Base-by-base conservation (phyloP, 345 rosid genomes). In the Acer campestre region DNA sequence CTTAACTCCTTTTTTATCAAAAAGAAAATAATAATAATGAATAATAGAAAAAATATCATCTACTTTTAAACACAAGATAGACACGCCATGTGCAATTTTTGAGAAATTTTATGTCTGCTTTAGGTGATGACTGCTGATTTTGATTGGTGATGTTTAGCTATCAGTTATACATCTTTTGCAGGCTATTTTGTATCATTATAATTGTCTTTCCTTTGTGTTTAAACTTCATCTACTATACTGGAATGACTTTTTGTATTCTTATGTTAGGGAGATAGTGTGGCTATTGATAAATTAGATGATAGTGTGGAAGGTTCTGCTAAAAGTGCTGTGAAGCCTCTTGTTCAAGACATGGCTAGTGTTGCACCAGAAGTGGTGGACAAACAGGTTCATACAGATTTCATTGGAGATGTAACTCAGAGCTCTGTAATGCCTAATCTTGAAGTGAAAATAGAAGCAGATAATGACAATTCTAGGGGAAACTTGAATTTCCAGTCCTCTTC, bases 201-300 rank as follows among this genome's bases (percentile, higher is more conserved):
- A 42, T 9, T 14, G 7, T 53, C 48, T 64, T 73, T 62, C 7
- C 31, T 27, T 6, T 56, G 61, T 20, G 82, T 48, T 20, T 48
- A 66, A 35, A 51, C 17, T 71, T 67, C 13, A 22, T n/a, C 61
- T 46, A 17, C 23, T 76, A 22, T 61, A 38, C 17, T 16, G 55
- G 13, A 80, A 49, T 80, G 35, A 70, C 58, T 74, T 75, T 53
- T 3, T 38, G 55, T 67, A 20, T 67, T 77, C 67, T 84, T 81
- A 29, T 77, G 67, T 58, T 82, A 91, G 97, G 92, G 80, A 79
- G 86, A 82, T 29, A 73, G 75, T 51, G 55, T 69, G 23, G 65
- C 63, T 74, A 71, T 68, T 78, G 86, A 78, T 68, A 75, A 80
- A 74, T 71, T 40, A 10, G 85, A 80, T 83, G 83, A 74, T 67